phyloP scores from a whole-genome alignment of 2,329 filamentous ascomycete genomes.

The Leptographium radiaticola region DNA sequence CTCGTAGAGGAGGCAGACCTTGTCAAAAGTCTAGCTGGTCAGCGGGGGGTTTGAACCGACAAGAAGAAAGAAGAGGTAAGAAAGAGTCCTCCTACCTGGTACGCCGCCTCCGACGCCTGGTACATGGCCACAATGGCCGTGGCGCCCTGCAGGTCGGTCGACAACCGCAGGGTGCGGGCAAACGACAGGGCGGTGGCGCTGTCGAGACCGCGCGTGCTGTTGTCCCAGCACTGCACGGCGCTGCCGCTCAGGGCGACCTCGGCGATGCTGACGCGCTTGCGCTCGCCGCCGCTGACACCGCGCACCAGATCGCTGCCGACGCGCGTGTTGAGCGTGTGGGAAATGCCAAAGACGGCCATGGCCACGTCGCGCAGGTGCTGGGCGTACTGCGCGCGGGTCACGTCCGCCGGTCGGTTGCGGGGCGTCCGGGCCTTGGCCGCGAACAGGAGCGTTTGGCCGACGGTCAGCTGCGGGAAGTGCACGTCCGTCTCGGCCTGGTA shows the following conservation, averaged over 20 bases:
- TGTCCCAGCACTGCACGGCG: constrained; percentile 60
- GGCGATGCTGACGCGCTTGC: constrained; percentile 64
- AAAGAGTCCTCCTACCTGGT: constrained; percentile 27
- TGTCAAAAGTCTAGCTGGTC: constrained; percentile 40
- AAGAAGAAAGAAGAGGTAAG: too few species aligned
- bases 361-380: constrained; percentile 48
- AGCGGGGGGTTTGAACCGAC: too few species aligned
- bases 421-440: constrained; percentile 49
- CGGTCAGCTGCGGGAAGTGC: constrained; percentile 55
- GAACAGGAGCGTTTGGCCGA: constrained; percentile 53
- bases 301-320: constrained; percentile 56
- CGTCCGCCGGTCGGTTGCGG: background rate
- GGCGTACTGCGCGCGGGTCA: constrained; percentile 18
- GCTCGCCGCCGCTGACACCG: constrained; percentile 48
- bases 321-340: constrained; percentile 52
- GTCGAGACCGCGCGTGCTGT: constrained; percentile 53
- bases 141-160: constrained; percentile 49
- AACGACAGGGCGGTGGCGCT: constrained; percentile 54
- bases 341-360: constrained; percentile 57
- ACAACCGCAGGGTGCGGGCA: constrained; percentile 47
- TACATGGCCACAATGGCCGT: constrained; percentile 54
- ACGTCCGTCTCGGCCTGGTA: constrained; percentile 57
- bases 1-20: constrained; percentile 60
- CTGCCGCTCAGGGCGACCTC: constrained; percentile 52
- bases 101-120: constrained; percentile 53